Percentiles rank a stretch among this genome's conserved stretches.
Evolutionary conservation across 768 basidiomycete species (phyloP).

Genomic region (Phanerochaete carnosa): DNA sequence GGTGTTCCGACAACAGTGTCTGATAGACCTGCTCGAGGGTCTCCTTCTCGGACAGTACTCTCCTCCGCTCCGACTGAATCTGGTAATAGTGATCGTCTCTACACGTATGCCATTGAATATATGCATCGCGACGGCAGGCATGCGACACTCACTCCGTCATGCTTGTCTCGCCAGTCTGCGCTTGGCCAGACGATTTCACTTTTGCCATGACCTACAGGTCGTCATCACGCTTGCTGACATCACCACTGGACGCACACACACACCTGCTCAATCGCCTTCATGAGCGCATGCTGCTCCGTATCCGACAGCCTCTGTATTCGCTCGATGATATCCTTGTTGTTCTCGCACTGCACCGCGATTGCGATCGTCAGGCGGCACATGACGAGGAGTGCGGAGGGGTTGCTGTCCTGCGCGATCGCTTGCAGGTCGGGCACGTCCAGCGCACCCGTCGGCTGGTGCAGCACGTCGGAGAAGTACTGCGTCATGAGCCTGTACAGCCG

Average conservation of each 20-base stretch:
- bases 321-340: conserved; percentile 84
- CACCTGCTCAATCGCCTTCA: conserved; percentile 94
- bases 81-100: conserved; percentile 90
- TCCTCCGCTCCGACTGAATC: conserved; percentile 77
- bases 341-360: conserved; percentile 85
- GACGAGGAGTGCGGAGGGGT: conserved; percentile 59
- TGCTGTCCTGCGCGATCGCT: conserved; percentile 75
- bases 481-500: conserved; percentile 85
- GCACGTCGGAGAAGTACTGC: conserved; percentile 81
- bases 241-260: conserved; percentile 17
- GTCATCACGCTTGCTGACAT: not conserved
- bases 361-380: conserved; percentile 83
- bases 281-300: conserved; percentile 81
- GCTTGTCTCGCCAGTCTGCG: conserved; percentile 49
- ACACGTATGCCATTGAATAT: conserved; percentile 14
- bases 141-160: conserved; percentile 69
- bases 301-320: conserved; percentile 85
- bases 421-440: conserved; percentile 89
- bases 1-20: conserved; percentile 70
- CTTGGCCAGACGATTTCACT: conserved; percentile 52
- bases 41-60: conserved; percentile 80
- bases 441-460: conserved; percentile 73
- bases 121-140: not conserved
- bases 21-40: conserved; percentile 82
- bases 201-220: conserved; percentile 68